Conservation (phyloP, 306 rosid species). For the Lathyrus aphaca region DNA sequence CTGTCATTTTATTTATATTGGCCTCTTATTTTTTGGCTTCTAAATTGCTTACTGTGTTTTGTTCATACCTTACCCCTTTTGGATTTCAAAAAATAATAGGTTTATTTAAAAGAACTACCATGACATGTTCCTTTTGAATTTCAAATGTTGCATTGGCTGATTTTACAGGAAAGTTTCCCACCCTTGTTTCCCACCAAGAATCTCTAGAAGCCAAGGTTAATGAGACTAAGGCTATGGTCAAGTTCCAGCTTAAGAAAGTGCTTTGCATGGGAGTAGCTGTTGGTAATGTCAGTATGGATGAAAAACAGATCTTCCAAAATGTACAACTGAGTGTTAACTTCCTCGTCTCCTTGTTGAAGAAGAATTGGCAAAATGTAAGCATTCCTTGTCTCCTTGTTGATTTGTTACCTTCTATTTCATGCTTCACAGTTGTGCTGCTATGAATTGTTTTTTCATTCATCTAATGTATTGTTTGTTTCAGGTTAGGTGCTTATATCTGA, state of each 20-base stretch:
- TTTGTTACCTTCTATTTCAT: neutral
- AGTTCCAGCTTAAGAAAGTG: slow-evolving; percentile 87
- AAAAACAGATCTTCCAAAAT: slow-evolving; percentile 86
- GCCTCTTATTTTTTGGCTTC: no score
- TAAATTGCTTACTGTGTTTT: no score
- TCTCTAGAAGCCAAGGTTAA: slow-evolving; percentile 79
- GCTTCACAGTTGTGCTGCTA: neutral
- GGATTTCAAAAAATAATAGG: no score
- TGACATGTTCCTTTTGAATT: neutral
- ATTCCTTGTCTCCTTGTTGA: neutral
- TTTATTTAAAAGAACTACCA: neutral
- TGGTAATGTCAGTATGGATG: slow-evolving; percentile 85
- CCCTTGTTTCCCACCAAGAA: slow-evolving; percentile 82
- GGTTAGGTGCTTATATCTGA: slow-evolving; percentile 55
- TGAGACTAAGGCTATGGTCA: slow-evolving; percentile 83
- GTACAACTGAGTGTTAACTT: slow-evolving; percentile 84
- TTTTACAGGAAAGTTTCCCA: slow-evolving; percentile 75
- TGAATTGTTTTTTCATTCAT: neutral
- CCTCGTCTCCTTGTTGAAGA: slow-evolving; percentile 80
- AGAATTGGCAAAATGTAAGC: slow-evolving; percentile 91
- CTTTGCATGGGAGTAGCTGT: slow-evolving; percentile 94
- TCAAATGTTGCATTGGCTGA: neutral
- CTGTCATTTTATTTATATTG: no score
- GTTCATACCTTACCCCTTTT: no score
- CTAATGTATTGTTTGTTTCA: slow-evolving; percentile 38